Conservation (phyloP, 1,284 basidiomycete species). For the Ceratobasidium sp. region DNA sequence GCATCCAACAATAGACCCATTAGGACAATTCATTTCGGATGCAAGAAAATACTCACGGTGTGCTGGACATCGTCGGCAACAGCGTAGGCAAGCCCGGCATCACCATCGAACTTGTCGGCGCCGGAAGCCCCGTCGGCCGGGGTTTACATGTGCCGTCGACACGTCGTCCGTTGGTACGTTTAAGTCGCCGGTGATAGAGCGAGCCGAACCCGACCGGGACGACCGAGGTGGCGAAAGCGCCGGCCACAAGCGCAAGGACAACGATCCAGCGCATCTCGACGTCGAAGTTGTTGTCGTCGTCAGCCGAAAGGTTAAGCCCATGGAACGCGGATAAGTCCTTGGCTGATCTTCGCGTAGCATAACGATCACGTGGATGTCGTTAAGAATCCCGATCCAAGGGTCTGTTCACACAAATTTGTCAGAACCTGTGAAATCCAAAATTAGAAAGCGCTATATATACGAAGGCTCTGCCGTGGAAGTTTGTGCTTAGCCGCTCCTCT, state of each 20-base stretch:
- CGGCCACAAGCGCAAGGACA: slow-evolving; percentile 30
- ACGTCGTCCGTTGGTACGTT: slow-evolving; percentile 27
- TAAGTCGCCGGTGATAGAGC: slow-evolving; percentile 31
- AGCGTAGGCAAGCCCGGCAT: background rate
- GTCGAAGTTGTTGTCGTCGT: background rate
- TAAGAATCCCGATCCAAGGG: background rate
- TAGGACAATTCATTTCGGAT: background rate
- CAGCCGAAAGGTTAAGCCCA: background rate
- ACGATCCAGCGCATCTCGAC: slow-evolving; percentile 27
- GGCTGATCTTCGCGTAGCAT: slow-evolving; percentile 20
- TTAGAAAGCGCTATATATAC: slow-evolving; percentile 20
- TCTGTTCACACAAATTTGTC: background rate
- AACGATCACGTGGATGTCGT: slow-evolving; percentile 23
- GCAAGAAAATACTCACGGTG: background rate
- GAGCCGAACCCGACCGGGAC: slow-evolving; percentile 20
- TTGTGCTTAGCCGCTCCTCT: background rate
- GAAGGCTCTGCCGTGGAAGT: background rate
- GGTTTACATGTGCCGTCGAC: slow-evolving; percentile 27
- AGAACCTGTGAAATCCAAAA: slow-evolving; percentile 31
- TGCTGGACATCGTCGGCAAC: background rate
- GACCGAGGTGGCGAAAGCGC: slow-evolving; percentile 25
- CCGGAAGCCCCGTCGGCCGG: slow-evolving; percentile 4
- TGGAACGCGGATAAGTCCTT: background rate
- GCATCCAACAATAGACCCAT: background rate
- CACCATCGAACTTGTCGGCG: slow-evolving; percentile 6